Base-by-base conservation (phyloP, 2,329 filamentous ascomycete species). In the Sarocladium brachiariae region DNA sequence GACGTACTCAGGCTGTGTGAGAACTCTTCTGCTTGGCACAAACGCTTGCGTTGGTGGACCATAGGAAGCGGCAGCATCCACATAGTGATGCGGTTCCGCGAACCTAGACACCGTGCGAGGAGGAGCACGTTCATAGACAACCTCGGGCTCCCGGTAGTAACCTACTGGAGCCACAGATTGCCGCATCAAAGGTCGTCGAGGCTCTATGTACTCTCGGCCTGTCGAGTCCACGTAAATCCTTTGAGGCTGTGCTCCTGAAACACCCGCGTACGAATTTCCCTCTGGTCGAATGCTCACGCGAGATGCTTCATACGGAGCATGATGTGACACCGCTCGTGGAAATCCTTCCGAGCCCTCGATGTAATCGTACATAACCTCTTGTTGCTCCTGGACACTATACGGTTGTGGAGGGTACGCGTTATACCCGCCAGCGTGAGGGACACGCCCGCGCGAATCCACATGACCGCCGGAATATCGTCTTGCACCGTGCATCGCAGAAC, bases 201-300 rank as follows among this genome's bases (percentile, higher is more conserved):
- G 78, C 58, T 84, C 80, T 53, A 77, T 65, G 68, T 91, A 96
- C 63, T 89, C 83, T 63, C 88, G 87, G 35, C 90, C 90, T 65
- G 84, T 88, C 54, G 87, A 82, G 67, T 96, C 91, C 50, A 95
- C 75, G 30, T 95, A 76, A 55, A 96, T 85, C 54, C 84, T 81
- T 51, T 83, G 73, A 41, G 78, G 70, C 16, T 78, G 75, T 6
- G 78, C 73, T 47, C 73, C 65, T 58, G 72, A 73, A 43, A 73
- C 73, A 2, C 69, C 69, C 69, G 80, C 74, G n/a, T 72, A 70
- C 27, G 76, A 70, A 55, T 77, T 75, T 45, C 63, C 63, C 50
- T 76, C 71, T 19, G 77, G 71, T 35, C 74, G 75, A 27, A 73
- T 64, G 59, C 72, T 75, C 61, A 73, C 68, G 47, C 76, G 72